These are phyloP conservation scores for Colletotrichum caudatum DNA, from an alignment of 2,329 filamentous ascomycete genomes.

Conservation along the genomic window DNA sequence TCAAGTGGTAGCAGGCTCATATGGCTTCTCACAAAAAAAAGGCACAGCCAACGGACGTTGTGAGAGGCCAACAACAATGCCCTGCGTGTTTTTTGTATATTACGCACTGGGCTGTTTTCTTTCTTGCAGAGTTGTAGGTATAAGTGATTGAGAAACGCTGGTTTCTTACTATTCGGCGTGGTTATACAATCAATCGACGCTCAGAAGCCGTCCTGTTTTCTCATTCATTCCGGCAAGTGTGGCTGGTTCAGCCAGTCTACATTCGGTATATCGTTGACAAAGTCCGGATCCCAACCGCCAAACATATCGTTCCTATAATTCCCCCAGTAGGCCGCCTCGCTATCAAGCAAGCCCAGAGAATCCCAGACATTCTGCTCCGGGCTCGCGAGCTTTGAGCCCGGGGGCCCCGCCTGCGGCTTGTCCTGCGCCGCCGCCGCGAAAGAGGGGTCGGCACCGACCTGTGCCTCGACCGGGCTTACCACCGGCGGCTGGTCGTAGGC, in stretches of 20 bases:
- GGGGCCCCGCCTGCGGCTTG: neutral
- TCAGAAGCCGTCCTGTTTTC: neutral
- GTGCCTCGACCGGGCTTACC: neutral
- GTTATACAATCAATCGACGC: neutral
- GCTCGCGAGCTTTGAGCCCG: neutral
- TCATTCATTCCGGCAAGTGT: neutral
- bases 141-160: rapidly evolving
- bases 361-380: constrained; percentile 8
- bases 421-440: too few species aligned
- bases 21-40: too few species aligned
- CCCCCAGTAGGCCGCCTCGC: constrained; percentile 15
- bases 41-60: neutral
- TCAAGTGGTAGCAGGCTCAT: neutral
- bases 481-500: neutral
- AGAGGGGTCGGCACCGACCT: neutral
- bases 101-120: too few species aligned
- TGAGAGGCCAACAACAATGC: neutral
- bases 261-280: neutral
- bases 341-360: constrained; percentile 5
- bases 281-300: neutral
- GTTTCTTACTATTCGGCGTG: neutral
- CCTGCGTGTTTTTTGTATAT: too few species aligned
- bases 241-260: constrained; percentile 16
- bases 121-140: too few species aligned
- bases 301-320: constrained; percentile 7